Evolutionary conservation across 768 basidiomycete genomes (phyloP), one percentile per base, ranked within the genome.

Genomic region (Trametes sanguinea): DNA sequence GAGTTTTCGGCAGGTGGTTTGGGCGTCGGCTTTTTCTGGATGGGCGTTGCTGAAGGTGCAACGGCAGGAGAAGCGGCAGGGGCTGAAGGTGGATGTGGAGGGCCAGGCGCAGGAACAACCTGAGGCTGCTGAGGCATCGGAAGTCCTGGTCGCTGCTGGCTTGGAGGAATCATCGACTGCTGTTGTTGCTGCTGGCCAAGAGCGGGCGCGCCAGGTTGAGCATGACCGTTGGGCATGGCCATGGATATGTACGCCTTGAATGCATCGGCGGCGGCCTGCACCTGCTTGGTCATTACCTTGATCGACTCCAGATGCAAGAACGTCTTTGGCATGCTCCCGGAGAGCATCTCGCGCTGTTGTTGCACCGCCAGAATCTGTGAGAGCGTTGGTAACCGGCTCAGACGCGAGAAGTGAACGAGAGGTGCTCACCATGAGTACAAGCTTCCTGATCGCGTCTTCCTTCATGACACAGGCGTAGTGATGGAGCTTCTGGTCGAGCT

Each of bases 381-480:
- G 8, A 43, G 51, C 30, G 44, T 52, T 0, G 32, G 47, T 29
- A n/a, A 32, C 10, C 40, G 13, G 7, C 2, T 33, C 39, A 6
- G 17, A n/a, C 9, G 32, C 16, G 1, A 5, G 6, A 9, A 37
- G 66, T 51, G 53, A 4, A 10, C 22, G 68, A 45, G 30, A 52
- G 8, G 75, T 1, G 65, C 86, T 61, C 67, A 89, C 89, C 55
- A 87, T 85, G 11, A 76, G 70, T 39, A 87, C 75, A 33, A 83
- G 70, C 71, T 75, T 83, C 69, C 76, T 80, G 52, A 88, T 75
- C 46, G 74, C 43, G 0, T 81, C 82, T 11, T 85, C 83, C 43
- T 75, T 76, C 68, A 80, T 82, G 50, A 83, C 66, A 46, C 85
- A 70, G 22, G 78, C 67, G 54, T 81, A 77, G 74, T 83, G 72